phyloP scores from a whole-genome alignment of 2,329 filamentous ascomycete species.

The Nigrograna mackinnonii region DNA sequence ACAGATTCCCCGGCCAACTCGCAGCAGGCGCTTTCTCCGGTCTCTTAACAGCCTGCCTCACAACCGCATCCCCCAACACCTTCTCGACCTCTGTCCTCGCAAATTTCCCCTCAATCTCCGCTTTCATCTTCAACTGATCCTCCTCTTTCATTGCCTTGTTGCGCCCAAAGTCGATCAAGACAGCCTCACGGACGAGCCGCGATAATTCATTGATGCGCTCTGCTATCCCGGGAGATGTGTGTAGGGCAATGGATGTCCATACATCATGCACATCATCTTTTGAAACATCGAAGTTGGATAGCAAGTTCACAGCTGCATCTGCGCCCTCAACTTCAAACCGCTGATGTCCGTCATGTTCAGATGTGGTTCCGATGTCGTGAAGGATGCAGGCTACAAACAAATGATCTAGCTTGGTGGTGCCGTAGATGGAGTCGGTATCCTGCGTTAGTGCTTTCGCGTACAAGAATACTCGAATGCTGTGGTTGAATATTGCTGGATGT shows the following conservation, averaged over 20 bases:
- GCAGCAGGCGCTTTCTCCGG: conserved; percentile 45
- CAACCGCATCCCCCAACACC: conserved; percentile 47
- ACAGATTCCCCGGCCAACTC: conserved; percentile 39
- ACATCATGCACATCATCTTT: conserved; percentile 41
- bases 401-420: conserved; percentile 46
- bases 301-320: conserved; percentile 42
- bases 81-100: conserved; percentile 47
- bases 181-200: conserved; percentile 40
- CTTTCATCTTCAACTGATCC: conserved; percentile 19
- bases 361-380: conserved; percentile 74
- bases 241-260: conserved; percentile 51
- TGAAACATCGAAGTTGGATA: conserved; percentile 24
- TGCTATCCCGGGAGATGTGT: conserved; percentile 50
- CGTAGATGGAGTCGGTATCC: conserved; percentile 30
- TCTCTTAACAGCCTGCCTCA: conserved; percentile 40
- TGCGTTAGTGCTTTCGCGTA: conserved; percentile 51
- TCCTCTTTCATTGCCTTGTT: conserved; percentile 15
- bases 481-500: conserved; percentile 63
- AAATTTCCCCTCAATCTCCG: conserved; percentile 28
- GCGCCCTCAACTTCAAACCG: conserved; percentile 52
- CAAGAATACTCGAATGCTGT: conserved; percentile 72
- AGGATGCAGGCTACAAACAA: conserved; percentile 63
- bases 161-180: conserved; percentile 45
- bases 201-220: conserved; percentile 46
- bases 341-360: conserved; percentile 36